Evolutionary conservation across 768 basidiomycete genomes (phyloP).

Genomic region (Podaxis sp.): DNA sequence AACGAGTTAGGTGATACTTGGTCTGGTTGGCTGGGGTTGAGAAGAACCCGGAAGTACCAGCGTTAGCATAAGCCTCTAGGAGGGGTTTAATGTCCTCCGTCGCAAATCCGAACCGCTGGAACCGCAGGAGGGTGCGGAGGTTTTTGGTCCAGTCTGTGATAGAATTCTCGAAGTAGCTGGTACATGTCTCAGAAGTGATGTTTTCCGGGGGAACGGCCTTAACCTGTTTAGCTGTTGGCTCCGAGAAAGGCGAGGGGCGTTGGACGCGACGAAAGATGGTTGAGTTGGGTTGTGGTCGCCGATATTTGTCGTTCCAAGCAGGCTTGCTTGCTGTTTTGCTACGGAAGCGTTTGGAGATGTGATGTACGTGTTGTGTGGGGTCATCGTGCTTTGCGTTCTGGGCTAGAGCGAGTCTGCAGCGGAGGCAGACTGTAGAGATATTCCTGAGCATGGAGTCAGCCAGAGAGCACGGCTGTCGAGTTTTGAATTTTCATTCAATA

Average conservation of each 20-base stretch:
- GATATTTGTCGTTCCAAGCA: not conserved
- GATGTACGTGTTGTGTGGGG: not conserved
- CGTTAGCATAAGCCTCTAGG: not conserved
- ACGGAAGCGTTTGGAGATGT: not conserved
- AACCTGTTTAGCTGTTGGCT: not conserved
- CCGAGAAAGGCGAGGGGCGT: not conserved
- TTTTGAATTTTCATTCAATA: not conserved
- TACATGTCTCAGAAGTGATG: not conserved
- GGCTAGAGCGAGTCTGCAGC: not conserved
- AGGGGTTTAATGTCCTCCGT: not conserved
- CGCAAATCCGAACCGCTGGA: not conserved
- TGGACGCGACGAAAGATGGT: not conserved
- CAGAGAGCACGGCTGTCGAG: not conserved
- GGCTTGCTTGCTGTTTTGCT: not conserved
- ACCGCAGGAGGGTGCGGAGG: not conserved
- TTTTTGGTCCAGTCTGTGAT: not conserved
- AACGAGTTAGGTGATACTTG: slow-evolving; percentile 4
- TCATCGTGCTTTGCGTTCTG: not conserved
- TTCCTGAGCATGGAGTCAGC: not conserved
- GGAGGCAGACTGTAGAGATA: not conserved
- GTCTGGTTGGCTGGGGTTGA: not conserved
- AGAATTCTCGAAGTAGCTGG: not conserved
- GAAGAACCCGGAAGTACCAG: not conserved
- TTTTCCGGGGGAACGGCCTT: not conserved
- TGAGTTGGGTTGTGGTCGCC: not conserved